phyloP scores from a whole-genome alignment of 1,284 basidiomycete genomes.

The Peniophora sp. region DNA sequence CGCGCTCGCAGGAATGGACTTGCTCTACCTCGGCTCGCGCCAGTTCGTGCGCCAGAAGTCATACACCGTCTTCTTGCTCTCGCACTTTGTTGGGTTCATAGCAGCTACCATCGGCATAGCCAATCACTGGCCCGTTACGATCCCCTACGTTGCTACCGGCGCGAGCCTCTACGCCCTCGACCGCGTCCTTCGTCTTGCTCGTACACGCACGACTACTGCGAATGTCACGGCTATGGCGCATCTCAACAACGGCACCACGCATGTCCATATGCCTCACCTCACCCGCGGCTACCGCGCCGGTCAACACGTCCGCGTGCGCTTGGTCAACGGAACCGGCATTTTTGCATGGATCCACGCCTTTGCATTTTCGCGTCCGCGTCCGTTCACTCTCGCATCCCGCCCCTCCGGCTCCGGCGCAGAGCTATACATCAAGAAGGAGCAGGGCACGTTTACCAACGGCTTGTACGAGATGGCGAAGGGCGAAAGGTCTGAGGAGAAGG shows the following conservation, averaged over 20 bases:
- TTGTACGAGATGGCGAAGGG: constrained; percentile 50
- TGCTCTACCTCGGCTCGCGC: constrained; percentile 45
- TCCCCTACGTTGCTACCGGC: constrained; percentile 44
- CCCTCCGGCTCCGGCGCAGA: constrained; percentile 41
- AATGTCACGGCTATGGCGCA: constrained; percentile 46
- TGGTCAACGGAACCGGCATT: constrained; percentile 40
- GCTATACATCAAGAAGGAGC: constrained; percentile 50
- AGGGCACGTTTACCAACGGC: constrained; percentile 54
- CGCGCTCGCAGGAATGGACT: constrained; percentile 40
- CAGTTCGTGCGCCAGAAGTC: constrained; percentile 37
- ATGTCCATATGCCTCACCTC: constrained; percentile 46
- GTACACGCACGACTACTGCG: constrained; percentile 58
- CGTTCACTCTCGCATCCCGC: constrained; percentile 63
- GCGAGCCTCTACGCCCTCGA: constrained; percentile 56
- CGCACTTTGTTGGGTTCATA: constrained; percentile 33
- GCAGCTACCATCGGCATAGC: neutral
- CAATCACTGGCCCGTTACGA: constrained; percentile 15
- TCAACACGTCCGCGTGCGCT: constrained; percentile 70
- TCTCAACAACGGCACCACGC: constrained; percentile 40
- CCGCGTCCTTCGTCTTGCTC: constrained; percentile 51
- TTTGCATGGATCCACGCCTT: constrained; percentile 25
- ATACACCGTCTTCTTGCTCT: constrained; percentile 49
- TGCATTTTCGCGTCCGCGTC: constrained; percentile 33
- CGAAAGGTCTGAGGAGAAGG: constrained; percentile 16
- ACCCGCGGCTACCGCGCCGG: constrained; percentile 79